phyloP scores from a whole-genome alignment of 352 stramenopile species.

The Phytophthora pini region DNA sequence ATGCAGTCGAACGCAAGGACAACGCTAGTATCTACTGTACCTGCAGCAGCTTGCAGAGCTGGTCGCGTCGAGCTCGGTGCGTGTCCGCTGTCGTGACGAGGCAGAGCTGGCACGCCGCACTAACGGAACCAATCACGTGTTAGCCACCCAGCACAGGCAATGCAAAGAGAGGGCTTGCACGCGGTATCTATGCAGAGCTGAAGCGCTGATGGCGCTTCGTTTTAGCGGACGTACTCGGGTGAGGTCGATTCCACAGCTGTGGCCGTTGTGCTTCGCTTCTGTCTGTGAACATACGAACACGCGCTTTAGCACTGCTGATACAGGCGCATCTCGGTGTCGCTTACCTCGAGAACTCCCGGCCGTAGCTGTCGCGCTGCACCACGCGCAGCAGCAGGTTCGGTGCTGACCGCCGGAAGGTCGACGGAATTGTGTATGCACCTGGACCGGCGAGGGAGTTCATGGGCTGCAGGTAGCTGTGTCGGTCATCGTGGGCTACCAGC shows the following conservation, averaged over 20 bases:
- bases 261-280: slow-evolving; percentile 27
- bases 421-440: slow-evolving; percentile 66
- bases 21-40: background rate
- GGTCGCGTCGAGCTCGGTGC: slow-evolving; percentile 45
- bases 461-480: slow-evolving; percentile 64
- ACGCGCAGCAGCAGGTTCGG: slow-evolving; percentile 49
- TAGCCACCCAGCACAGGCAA: slow-evolving; percentile 21
- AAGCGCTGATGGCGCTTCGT: slow-evolving; percentile 8
- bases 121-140: slow-evolving; percentile 31
- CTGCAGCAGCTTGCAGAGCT: slow-evolving; percentile 35
- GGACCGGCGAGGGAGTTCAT: slow-evolving; percentile 53
- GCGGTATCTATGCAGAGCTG: slow-evolving; percentile 29
- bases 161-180: slow-evolving; percentile 14
- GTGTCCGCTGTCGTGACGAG: slow-evolving; percentile 38
- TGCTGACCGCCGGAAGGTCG: slow-evolving; percentile 43
- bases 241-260: slow-evolving; percentile 5
- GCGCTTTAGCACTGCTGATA: slow-evolving; percentile 16
- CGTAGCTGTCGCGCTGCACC: slow-evolving; percentile 59
- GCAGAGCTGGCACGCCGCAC: slow-evolving; percentile 30
- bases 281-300: slow-evolving; percentile 24
- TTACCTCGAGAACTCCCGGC: slow-evolving; percentile 66
- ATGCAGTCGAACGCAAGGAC: slow-evolving; percentile 1
- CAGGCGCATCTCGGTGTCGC: background rate
- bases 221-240: slow-evolving; percentile 13
- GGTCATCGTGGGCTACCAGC: slow-evolving; percentile 30